A percentile compares a stretch with the other conserved stretches of the same genome.
Evolutionary conservation across 2,329 filamentous ascomycete genomes (phyloP).

Genomic region (Davidsoniella eucalypti): DNA sequence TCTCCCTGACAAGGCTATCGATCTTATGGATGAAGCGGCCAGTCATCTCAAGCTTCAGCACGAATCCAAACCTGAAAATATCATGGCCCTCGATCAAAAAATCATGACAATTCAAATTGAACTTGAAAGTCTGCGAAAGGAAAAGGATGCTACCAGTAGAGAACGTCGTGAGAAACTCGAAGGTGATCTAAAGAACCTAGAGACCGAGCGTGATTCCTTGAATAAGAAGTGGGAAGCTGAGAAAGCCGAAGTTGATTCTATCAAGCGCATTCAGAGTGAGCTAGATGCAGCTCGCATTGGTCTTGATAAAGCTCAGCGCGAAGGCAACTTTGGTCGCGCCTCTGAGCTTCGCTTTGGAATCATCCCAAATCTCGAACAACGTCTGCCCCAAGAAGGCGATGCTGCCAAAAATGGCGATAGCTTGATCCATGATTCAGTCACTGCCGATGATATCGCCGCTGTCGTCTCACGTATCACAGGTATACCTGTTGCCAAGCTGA

Average conservation of each 20-base stretch:
- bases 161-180: conserved; percentile 81
- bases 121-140: conserved; percentile 82
- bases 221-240: conserved; percentile 85
- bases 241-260: conserved; percentile 63
- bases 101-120: conserved; percentile 98
- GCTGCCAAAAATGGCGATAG: conserved; percentile 23
- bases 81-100: conserved; percentile 79
- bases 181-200: conserved; percentile 54
- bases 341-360: conserved; percentile 77
- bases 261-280: conserved; percentile 79
- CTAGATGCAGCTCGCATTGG: conserved; percentile 74
- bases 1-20: conserved; percentile 91
- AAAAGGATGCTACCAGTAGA: conserved; percentile 75
- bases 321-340: conserved; percentile 79
- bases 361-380: conserved; percentile 66
- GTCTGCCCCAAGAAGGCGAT: conserved; percentile 60
- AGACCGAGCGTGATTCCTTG: conserved; percentile 58
- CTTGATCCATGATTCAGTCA: conserved; percentile 87
- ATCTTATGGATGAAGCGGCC: conserved; percentile 89
- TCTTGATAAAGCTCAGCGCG: conserved; percentile 71
- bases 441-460: conserved; percentile 78
- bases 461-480: conserved; percentile 86
- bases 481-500: conserved; percentile 83
- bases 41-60: conserved; percentile 82
- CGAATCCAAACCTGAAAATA: conserved; percentile 90